Base-by-base conservation (phyloP, 371 early-diverging fungal genomes). In the Mortierella sp. region DNA sequence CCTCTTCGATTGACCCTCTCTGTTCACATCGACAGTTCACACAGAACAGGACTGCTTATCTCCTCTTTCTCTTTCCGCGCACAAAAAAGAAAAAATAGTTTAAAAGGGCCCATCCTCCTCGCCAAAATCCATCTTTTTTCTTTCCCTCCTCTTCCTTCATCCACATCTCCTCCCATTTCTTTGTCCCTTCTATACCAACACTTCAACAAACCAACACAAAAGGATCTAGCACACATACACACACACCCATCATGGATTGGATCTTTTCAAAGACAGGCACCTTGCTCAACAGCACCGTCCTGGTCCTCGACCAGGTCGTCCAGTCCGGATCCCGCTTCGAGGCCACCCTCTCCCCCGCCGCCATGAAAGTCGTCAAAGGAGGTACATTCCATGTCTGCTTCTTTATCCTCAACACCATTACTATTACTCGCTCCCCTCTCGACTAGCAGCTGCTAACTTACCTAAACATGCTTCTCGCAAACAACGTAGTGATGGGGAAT, bases 281-380 rank as follows among this genome's bases (percentile, higher is more conserved):
- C 0, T 44, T 86, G 41, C 80, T 86, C 49, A 86, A 86, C 76
- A 72, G 70, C 58, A 80, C 82, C n/a, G 87, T 83, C 41, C 77
- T 75, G 5, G 74, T 82, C 68, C 74, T 86, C 71, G 87, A 86
- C 43, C 77, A 79, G 35, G 82, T 86, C 71, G 70, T 86, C 71
- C 78, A 82, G 68, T 71, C 78, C 4, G 80, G 83, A n/a, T 58
- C 82, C 5, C 63, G 49, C 41, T 77, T 86, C 70, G 87, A 86
- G 78, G 70, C 87, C 24, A 82, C 83, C 8, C 82, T 82, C 77
- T 81, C 82, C 1, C 82, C 82, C 24, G 76, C 82, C 6, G 82
- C 86, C 74, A 82, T 79, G 82, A 79, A 81, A 16, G 77, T 81
- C 49, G 72, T 85, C 68, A 78, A 78, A 76, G 81, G 79, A 70